Evolutionary conservation across 306 rosid genomes (phyloP), one percentile per base, ranked within the genome.

Genomic region (Geum urbanum): DNA sequence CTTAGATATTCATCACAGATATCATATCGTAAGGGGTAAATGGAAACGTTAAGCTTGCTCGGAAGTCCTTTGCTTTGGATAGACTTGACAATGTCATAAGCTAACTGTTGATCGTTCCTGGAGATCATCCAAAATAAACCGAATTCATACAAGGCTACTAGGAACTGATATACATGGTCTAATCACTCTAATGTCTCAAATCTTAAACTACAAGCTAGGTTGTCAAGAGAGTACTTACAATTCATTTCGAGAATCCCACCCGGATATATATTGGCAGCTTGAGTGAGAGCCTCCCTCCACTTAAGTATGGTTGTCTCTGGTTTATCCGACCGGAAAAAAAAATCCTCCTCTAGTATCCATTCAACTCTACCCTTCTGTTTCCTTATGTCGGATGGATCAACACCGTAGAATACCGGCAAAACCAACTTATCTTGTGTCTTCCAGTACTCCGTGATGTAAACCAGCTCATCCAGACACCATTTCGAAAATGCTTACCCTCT

Each of bases 371-470:
- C n/a, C n/a, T n/a, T 74, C 41, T 65, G 77, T 5, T 74, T 74
- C 43, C 77, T 54, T 11, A 74, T 5, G 19, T 74, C 72, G 8
- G 72, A 73, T 3, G 77, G 77, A 54, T 73, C 77, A 16, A 73
- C n/a, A n/a, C n/a, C n/a, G n/a, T n/a, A n/a, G n/a, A n/a, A n/a
- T n/a, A n/a, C n/a, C n/a, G n/a, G n/a, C n/a, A n/a, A n/a, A n/a
- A n/a, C n/a, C n/a, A n/a, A n/a, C n/a, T n/a, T n/a, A n/a, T n/a
- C n/a, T n/a, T n/a, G n/a, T n/a, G n/a, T n/a, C n/a, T n/a, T n/a
- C n/a, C n/a, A n/a, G n/a, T n/a, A n/a, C n/a, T n/a, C n/a, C n/a
- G n/a, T n/a, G n/a, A n/a, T n/a, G n/a, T n/a, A n/a, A n/a, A n/a
- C n/a, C n/a, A n/a, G n/a, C n/a, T n/a, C n/a, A n/a, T n/a, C n/a